Conservation (phyloP, 192 early-diverging fungal genomes). For the Backusella psychrophila region DNA sequence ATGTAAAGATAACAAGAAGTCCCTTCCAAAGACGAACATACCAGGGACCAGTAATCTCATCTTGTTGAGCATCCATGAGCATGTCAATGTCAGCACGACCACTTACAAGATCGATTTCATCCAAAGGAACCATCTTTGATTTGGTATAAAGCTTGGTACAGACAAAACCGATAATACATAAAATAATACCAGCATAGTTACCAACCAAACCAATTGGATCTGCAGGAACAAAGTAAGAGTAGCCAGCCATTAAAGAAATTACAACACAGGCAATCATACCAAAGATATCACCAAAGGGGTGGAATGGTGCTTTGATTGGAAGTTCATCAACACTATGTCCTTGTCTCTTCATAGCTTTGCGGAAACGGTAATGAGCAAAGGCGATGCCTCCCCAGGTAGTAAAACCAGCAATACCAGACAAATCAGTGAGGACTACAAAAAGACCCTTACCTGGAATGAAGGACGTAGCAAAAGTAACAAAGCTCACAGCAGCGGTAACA, state of each 20-base stretch:
- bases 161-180: conserved; percentile 17
- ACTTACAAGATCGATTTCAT: conserved; percentile 23
- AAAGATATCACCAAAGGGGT: conserved; percentile 29
- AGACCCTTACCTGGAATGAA: conserved; percentile 35
- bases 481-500: conserved; percentile 9
- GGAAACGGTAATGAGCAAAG: conserved; percentile 79
- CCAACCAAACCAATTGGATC: conserved; percentile 23
- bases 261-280: conserved; percentile 25
- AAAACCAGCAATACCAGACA: conserved; percentile 34
- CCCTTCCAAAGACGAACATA: conserved; percentile 2
- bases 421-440: conserved; percentile 21
- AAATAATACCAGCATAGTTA: conserved; percentile 29
- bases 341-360: conserved; percentile 72
- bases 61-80: not conserved
- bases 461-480: conserved; percentile 30
- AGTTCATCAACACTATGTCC: conserved; percentile 58
- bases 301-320: conserved; percentile 63
- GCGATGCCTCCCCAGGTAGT: conserved; percentile 82
- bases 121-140: conserved; percentile 27
- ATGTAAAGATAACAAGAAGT: not conserved
- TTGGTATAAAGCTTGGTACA: conserved; percentile 24
- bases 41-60: not conserved
- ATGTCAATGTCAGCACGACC: conserved; percentile 19
- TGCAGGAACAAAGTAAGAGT: conserved; percentile 32
- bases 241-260: conserved; percentile 23